A percentile compares a stretch with the other conserved stretches of the same genome.
Conservation (phyloP, 345 rosid species). For the Euphorbia tirucalli region DNA sequence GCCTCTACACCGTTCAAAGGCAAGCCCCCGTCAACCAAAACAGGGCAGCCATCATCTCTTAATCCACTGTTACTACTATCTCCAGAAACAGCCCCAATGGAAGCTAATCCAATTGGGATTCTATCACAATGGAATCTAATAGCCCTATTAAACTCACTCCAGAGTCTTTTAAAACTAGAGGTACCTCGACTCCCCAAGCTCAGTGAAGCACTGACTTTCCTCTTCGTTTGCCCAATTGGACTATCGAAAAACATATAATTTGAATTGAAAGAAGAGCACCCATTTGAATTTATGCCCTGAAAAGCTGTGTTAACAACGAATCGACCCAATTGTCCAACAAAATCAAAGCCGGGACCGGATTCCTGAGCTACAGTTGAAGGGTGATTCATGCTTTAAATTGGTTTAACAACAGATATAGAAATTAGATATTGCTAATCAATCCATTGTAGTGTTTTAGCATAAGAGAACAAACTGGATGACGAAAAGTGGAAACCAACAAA, state of each 20-base stretch:
- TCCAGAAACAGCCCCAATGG: conserved; percentile 51
- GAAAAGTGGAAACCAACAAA: too few species aligned
- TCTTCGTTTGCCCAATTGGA: conserved; percentile 28
- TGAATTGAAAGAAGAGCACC: conserved; percentile 43
- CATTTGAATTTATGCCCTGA: conserved; percentile 40
- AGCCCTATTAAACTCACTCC: conserved; percentile 62
- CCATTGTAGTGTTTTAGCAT: conserved; percentile 25
- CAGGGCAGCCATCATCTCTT: conserved; percentile 50
- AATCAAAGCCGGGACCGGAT: conserved; percentile 47
- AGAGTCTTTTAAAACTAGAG: conserved; percentile 41
- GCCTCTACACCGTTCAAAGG: conserved; percentile 49
- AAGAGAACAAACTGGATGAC: conserved; percentile 8
- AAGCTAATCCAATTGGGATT: conserved; percentile 77
- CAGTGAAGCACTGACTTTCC: conserved; percentile 47
- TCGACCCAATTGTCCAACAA: conserved; percentile 47
- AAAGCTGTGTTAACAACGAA: conserved; percentile 42
- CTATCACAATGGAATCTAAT: conserved; percentile 70
- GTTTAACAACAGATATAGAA: neutral
- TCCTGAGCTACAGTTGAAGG: conserved; percentile 64
- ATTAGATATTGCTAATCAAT: conserved; percentile 14
- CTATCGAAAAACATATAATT: conserved; percentile 51
- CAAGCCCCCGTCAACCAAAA: conserved; percentile 56
- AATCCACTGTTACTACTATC: conserved; percentile 37
- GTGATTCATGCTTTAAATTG: conserved; percentile 48
- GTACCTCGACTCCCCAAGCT: conserved; percentile 44